Conservation (phyloP, 352 stramenopile genomes). For the Blastocystis sp. region DNA sequence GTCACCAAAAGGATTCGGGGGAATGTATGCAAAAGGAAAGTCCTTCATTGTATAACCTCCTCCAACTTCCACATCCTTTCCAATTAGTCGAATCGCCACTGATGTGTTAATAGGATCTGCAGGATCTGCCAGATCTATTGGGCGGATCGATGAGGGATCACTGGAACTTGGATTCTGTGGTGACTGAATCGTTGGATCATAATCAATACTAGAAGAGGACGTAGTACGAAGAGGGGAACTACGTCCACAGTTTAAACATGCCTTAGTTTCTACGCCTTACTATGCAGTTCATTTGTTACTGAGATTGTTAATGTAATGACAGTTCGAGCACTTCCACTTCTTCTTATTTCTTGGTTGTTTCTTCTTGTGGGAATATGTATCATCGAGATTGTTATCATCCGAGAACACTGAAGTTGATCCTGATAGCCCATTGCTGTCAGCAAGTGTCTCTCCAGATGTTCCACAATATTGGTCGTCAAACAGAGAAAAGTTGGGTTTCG, state of each 20-base stretch:
- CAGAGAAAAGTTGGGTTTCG: neutral
- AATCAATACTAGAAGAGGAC: neutral
- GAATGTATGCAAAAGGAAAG: slow-evolving; percentile 57
- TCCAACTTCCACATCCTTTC: slow-evolving; percentile 36
- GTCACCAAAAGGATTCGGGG: slow-evolving; percentile 13
- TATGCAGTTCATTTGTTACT: neutral
- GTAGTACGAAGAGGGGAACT: slow-evolving; percentile 11
- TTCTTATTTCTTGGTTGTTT: neutral
- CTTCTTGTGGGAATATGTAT: neutral
- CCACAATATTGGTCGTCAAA: slow-evolving; percentile 15
- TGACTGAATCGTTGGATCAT: neutral
- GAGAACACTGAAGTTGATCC: slow-evolving; percentile 3
- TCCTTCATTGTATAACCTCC: slow-evolving; percentile 29
- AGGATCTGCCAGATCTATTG: neutral
- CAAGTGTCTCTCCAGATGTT: neutral
- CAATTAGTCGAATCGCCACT: neutral
- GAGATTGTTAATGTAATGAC: slow-evolving; percentile 41
- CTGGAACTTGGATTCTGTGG: neutral
- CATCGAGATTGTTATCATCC: neutral
- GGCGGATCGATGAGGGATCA: neutral
- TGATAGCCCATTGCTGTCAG: neutral
- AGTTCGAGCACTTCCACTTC: slow-evolving; percentile 56
- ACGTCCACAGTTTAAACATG: slow-evolving; percentile 35
- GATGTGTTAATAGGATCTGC: neutral
- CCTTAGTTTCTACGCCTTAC: slow-evolving; percentile 14